A percentile compares a stretch with the other conserved stretches of the same genome.
phyloP scores from a whole-genome alignment of 2,329 filamentous ascomycete species.

The Nemania diffusa region DNA sequence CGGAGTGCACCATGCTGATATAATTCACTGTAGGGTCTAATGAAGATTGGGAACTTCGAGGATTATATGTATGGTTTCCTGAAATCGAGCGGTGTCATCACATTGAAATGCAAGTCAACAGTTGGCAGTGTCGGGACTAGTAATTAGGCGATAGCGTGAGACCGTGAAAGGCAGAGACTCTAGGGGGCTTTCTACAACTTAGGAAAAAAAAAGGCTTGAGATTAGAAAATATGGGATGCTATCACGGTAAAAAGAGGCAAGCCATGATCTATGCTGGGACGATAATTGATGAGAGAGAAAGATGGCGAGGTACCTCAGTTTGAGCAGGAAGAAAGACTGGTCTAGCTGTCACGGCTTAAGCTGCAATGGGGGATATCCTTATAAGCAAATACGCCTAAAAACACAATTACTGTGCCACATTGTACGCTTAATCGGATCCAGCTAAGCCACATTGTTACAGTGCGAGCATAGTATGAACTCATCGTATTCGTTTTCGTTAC shows the following conservation, averaged over 20 bases:
- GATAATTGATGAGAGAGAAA: no score
- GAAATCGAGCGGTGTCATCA: not conserved
- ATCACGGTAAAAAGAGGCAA: not conserved
- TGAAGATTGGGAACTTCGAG: not conserved
- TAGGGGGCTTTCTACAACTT: not conserved
- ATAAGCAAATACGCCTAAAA: not conserved
- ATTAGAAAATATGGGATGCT: not conserved
- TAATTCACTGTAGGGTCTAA: not conserved
- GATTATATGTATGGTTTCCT: not conserved
- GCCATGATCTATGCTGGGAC: not conserved
- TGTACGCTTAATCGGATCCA: no score
- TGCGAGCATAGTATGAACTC: not conserved
- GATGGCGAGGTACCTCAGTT: no score
- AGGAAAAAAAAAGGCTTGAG: not conserved
- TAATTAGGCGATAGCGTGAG: no score
- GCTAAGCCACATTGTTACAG: no score
- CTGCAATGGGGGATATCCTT: not conserved
- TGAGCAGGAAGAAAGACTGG: no score
- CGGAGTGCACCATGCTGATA: not conserved
- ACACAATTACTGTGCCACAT: not conserved
- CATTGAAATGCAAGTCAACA: not conserved
- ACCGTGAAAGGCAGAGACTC: not conserved
- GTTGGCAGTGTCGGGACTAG: not conserved
- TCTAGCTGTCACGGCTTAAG: not conserved
- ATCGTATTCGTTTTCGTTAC: conserved; percentile 38